These are phyloP conservation scores for Coniophora puteana DNA, from an alignment of 1,284 basidiomycete genomes.

Conservation along the genomic window DNA sequence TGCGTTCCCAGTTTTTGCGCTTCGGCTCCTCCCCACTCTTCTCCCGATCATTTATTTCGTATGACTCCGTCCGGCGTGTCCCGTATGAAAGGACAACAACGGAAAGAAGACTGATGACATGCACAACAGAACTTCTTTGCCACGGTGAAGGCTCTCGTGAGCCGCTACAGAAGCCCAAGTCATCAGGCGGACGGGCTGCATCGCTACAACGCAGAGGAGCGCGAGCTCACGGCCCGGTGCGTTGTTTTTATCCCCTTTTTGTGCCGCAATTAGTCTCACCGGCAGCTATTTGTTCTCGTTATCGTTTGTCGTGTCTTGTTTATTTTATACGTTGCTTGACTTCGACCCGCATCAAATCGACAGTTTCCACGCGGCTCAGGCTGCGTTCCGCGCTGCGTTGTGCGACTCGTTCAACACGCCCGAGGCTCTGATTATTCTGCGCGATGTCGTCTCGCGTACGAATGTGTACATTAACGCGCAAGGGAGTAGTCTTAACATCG, in stretches of 20 bases:
- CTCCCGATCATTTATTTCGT: too few species aligned
- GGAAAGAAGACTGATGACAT: too few species aligned
- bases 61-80: too few species aligned
- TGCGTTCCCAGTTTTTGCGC: too few species aligned
- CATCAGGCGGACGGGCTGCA: constrained; percentile 55
- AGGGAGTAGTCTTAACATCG: constrained; percentile 62
- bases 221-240: constrained; percentile 62
- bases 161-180: constrained; percentile 45
- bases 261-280: too few species aligned
- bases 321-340: constrained; percentile 12
- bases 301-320: too few species aligned
- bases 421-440: constrained; percentile 71
- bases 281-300: too few species aligned
- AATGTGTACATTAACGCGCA: constrained; percentile 85
- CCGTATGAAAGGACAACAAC: too few species aligned
- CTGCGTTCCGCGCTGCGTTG: constrained; percentile 83
- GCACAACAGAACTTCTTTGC: constrained; percentile 89
- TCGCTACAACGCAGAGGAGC: constrained; percentile 63
- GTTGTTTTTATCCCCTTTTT: constrained; percentile 17
- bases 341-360: constrained; percentile 7
- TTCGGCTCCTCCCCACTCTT: too few species aligned
- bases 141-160: constrained; percentile 78
- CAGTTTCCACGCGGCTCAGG: constrained; percentile 76
- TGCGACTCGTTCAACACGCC: constrained; percentile 99
- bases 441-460: constrained; percentile 83